Evolutionary conservation across 306 rosid species (phyloP).

Genomic region (Astragalus membranaceus): DNA sequence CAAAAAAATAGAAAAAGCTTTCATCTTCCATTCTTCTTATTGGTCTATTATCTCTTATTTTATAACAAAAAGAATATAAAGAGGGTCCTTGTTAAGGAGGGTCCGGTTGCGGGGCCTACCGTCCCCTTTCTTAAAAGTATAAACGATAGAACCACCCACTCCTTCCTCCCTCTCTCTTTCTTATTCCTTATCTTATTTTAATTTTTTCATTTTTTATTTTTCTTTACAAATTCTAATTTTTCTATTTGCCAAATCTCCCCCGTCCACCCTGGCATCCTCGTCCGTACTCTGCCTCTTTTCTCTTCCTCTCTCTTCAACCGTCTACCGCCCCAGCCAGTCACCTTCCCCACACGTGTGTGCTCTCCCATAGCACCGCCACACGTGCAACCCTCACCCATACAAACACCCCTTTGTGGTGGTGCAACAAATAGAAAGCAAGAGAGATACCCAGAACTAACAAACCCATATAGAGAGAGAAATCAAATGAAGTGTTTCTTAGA

Average conservation of each 20-base stretch:
- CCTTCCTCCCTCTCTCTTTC: not conserved
- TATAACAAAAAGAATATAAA: not conserved
- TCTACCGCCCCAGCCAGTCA: slow-evolving; percentile 35
- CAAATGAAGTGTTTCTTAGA: not conserved
- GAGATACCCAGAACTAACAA: slow-evolving; percentile 16
- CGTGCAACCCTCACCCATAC: slow-evolving; percentile 41
- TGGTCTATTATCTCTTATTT: too few species aligned
- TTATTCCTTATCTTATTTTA: not conserved
- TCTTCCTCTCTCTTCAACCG: slow-evolving; percentile 28
- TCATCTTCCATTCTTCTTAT: too few species aligned
- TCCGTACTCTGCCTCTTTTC: slow-evolving; percentile 66
- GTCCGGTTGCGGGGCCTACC: slow-evolving; percentile 15
- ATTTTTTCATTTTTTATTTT: slow-evolving; percentile 19
- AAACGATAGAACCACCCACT: slow-evolving; percentile 17
- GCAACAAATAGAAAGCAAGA: slow-evolving; percentile 69
- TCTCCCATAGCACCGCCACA: not conserved
- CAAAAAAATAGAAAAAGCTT: too few species aligned
- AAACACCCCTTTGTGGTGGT: slow-evolving; percentile 45
- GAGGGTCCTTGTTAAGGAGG: slow-evolving; percentile 16
- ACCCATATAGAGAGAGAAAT: slow-evolving; percentile 1
- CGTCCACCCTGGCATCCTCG: slow-evolving; percentile 76
- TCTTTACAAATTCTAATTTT: slow-evolving; percentile 25
- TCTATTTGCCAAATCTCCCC: slow-evolving; percentile 27
- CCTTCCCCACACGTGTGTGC: slow-evolving; percentile 23
- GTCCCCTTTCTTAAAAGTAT: slow-evolving; percentile 23